Evolutionary conservation across 2,329 filamentous ascomycete species (phyloP), one percentile per base, ranked within the genome.

Genomic region (Fusarium hostae): DNA sequence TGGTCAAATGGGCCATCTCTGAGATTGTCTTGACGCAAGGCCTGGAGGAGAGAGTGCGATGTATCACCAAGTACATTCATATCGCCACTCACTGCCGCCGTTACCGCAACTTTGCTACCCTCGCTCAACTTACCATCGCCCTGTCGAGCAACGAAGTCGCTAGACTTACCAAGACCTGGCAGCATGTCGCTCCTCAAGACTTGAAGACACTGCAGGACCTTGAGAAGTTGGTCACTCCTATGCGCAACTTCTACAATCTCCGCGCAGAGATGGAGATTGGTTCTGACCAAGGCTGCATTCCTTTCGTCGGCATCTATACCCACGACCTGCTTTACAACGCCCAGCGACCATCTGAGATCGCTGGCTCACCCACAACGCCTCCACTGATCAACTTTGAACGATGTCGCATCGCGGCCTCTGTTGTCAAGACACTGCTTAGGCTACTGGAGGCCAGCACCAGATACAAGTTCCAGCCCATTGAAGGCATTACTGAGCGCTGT

Each of bases 1-100:
- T 95, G 84, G 93, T 95, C 68, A 95, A 95, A 79, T 96, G 93
- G 93, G 91, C 90, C 32, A 88, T 94, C 32, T 95, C 93, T 2
- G 92, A 95, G 79, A 88, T 92, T 71, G 87, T 96, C 12, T 85
- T 96, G 51, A 96, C 92, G 0, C 88, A 91, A 71, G 84, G 90
- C 61, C 81, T 91, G 15, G 89, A 91, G 67, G 93, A 96, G 81
- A 87, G 93, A 57, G 92, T 92, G 26, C 86, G 90, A 40, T 94
- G 91, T 78, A 89, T 96, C 70, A 90, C 92, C 80, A 95, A 96
- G 80, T 92, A 88, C 78, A 93, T 96, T 65, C 93, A 95, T 82
- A 93, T 95, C 71, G 93, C 93, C 6, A 86, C 87, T 3, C 91
- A 94, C 80, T 93, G 92, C 73, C 89, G 92, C 50, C 89, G 86